These are phyloP conservation scores for Elasticomyces elasticus DNA, from an alignment of 495 filamentous ascomycete species.

Conservation along the genomic window DNA sequence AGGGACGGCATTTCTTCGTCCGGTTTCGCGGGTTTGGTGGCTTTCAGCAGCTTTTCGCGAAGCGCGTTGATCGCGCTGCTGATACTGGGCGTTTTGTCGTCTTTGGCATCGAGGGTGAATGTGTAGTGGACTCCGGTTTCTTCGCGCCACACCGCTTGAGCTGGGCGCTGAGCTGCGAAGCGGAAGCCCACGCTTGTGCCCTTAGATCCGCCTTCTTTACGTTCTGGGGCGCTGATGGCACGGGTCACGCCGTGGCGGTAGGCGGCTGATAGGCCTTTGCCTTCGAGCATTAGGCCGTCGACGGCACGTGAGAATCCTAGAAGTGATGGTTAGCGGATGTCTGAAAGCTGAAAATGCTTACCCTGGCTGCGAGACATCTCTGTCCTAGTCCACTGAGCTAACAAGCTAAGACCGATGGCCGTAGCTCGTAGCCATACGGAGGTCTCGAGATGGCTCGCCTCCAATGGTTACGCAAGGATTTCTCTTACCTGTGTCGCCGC, in stretches of 20 bases:
- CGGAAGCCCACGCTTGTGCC: constrained; percentile 40
- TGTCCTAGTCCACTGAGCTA: too few species aligned
- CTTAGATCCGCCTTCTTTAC: constrained; percentile 32
- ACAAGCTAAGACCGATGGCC: too few species aligned
- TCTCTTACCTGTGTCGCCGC: too few species aligned
- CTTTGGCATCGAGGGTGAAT: constrained; percentile 21
- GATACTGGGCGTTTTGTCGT: constrained; percentile 16
- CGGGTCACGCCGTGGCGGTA: constrained; percentile 42
- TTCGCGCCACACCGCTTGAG: constrained; percentile 34
- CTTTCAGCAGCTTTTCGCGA: constrained; percentile 21
- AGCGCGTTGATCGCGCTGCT: constrained; percentile 19
- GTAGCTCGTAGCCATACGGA: too few species aligned
- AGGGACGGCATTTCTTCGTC: neutral
- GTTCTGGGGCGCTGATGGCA: constrained; percentile 38
- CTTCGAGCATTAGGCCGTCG: constrained; percentile 42
- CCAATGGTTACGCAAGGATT: too few species aligned
- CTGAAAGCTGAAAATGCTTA: too few species aligned
- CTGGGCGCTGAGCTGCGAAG: constrained; percentile 35
- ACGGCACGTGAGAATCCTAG: constrained; percentile 37
- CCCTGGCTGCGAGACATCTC: too few species aligned
- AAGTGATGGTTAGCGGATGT: too few species aligned
- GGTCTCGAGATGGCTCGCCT: too few species aligned
- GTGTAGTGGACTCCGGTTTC: constrained; percentile 39
- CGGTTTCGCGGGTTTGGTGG: constrained; percentile 10
- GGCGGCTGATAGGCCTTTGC: constrained; percentile 36